Base-by-base conservation (phyloP, 2,329 filamentous ascomycete species). In the Colletotrichum abscissum region DNA sequence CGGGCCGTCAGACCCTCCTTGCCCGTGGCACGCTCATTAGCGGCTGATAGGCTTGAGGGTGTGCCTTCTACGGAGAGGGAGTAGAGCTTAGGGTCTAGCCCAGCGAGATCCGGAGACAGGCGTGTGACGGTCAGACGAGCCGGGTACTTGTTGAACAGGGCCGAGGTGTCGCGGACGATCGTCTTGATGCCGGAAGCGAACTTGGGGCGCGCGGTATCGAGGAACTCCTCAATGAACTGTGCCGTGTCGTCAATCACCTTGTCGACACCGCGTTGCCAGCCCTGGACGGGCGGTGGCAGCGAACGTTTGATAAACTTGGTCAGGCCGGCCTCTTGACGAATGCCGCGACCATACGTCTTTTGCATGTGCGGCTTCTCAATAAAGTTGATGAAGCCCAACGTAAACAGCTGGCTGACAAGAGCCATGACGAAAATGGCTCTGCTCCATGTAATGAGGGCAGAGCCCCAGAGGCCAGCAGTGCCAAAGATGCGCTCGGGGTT, bases 341-440 rank as follows among this genome's bases (percentile, higher is more conserved):
- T 86, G 77, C 92, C 92, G 77, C 92, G 89, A 55, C 97, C 96
- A 79, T 99, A 99, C 22, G 98, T 90, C 87, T 98, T 98, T 82
- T 98, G 94, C 95, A 99, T 98, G 82, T 99, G 97, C 16, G 96
- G 97, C 73, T 95, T 92, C 84, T 99, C 97, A 11, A 99, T 94
- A 76, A 96, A 94, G 72, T 97, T 94, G 67, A 99, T 94, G 85
- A 98, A 98, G 35, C 88, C 91, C 38, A 98, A 87, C 1, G 94
- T 97, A 63, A 98, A 86, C 38, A 96, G 90, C 80, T 99, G 97
- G 76, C 94, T 95, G 46, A 95, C 83, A 26, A 98, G 86, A 2
- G 97, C 96, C 76, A 98, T 89, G 80, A 95, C 90, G 81, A 98
- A 97, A 76, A 99, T 93, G 5, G 94, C 88, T 65, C 92, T 90